Percentiles rank a stretch among this genome's conserved stretches.
Evolutionary conservation across 2,329 filamentous ascomycete genomes (phyloP).

Genomic region (Alternaria sp.): DNA sequence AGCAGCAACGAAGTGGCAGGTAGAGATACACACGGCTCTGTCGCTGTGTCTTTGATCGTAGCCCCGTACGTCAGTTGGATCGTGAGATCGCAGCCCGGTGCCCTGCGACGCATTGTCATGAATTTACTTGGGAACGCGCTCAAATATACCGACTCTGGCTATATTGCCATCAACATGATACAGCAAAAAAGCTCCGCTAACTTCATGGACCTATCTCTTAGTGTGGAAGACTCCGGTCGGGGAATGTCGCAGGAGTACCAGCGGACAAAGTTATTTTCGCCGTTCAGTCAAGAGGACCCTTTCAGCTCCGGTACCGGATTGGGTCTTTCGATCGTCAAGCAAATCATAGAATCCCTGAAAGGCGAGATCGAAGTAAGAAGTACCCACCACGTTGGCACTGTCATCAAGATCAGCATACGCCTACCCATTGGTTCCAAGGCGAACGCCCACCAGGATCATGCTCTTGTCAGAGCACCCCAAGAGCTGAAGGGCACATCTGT

Average conservation of each 20-base stretch:
- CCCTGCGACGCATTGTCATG: constrained; percentile 42
- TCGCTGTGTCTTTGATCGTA: constrained; percentile 39
- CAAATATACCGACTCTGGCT: constrained; percentile 45
- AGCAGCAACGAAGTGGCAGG: constrained; percentile 13
- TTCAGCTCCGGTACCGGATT: constrained; percentile 43
- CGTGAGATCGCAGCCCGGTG: constrained; percentile 41
- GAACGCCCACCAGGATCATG: constrained; percentile 16
- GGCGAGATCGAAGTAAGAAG: constrained; percentile 43
- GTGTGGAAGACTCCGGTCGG: constrained; percentile 43
- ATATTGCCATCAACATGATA: constrained; percentile 33
- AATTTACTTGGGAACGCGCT: constrained; percentile 46
- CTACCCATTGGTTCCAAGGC: constrained; percentile 23
- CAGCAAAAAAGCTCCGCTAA: constrained; percentile 19
- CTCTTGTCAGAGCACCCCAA: constrained; percentile 19
- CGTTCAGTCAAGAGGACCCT: constrained; percentile 46
- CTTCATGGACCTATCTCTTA: constrained; percentile 41
- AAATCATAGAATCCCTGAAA: constrained; percentile 41
- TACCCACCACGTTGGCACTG: constrained; percentile 34
- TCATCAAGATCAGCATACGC: constrained; percentile 30
- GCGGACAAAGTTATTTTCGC: constrained; percentile 37
- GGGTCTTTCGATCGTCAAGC: constrained; percentile 45
- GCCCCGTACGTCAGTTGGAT: constrained; percentile 37
- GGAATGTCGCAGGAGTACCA: constrained; percentile 47
- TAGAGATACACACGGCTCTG: constrained; percentile 26
- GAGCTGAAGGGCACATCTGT: constrained; percentile 26